Base-by-base conservation (phyloP, 106 monocot genomes). In the Hemerocallis citrina region DNA sequence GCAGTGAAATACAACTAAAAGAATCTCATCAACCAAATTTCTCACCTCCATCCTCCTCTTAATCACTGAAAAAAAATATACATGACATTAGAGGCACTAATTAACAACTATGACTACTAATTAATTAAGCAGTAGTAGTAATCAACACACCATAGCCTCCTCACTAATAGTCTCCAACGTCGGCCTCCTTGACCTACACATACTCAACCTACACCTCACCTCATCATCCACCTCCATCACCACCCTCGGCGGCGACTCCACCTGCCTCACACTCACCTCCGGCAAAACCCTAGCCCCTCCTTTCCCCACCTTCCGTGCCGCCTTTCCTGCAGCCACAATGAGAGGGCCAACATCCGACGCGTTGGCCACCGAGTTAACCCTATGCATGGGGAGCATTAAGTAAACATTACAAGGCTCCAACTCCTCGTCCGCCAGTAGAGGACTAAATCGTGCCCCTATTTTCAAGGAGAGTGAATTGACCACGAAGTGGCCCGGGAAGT, bases 391-490 rank as follows among this genome's bases (percentile, higher is more conserved):
- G 19, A 85, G 24, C 73, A 85, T 64, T 21, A 71, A 73, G 65
- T 85, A 90, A 27, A 67, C 66, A 9, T 56, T 36, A 3, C 79
- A 76, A 34, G 62, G 21, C 74, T 85, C 85, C 15, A 90, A 57
- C n/a, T 85, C 90, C 63, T 90, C 90, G 29, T 85, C 90, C 5
- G 90, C 90, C 0, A 79, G 7, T 16, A 91, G 65, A 12, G 90
- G 36, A 36, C 34, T 34, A 68, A 91, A 61, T 30, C 81, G 45
- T 36, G 48, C 6, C 6, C 82, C 85, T 11, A 79, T 35, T 6
- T 58, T 35, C 68, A 85, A 65, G 38, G 70, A 62, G 6, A 59
- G 57, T 6, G 82, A 33, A 69, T 44, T 52, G 15, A 65, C 79
- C 7, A 82, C 25, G 85, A 91, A 85, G 70, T 91, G 69, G 61